Conservation (phyloP, 805 yeast species). For the Sungouiella thailandica region DNA sequence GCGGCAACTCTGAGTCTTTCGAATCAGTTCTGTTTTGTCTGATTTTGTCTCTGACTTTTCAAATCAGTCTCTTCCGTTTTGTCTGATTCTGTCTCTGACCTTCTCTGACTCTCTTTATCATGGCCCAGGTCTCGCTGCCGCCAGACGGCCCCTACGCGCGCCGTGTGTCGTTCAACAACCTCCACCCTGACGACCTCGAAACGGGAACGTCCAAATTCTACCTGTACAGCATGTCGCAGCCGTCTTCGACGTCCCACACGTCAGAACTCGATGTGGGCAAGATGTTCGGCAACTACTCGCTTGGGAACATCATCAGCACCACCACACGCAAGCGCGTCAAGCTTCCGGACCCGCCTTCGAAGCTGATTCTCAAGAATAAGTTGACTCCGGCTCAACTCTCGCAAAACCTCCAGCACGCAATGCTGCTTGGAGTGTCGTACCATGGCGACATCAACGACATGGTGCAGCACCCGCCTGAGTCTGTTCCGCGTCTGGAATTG, state of each 20-base stretch:
- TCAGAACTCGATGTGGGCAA: slow-evolving; percentile 17
- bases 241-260: slow-evolving; percentile 5
- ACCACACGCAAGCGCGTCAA: slow-evolving; percentile 13
- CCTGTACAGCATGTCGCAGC: slow-evolving; percentile 6
- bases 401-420: slow-evolving; percentile 13
- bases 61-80: too few relatives aligned
- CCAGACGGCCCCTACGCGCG: slow-evolving; percentile 17
- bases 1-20: too few relatives aligned
- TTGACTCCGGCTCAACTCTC: slow-evolving; percentile 24
- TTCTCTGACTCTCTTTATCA: too few relatives aligned
- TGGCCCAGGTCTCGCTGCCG: not conserved
- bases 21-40: too few relatives aligned
- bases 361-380: slow-evolving; percentile 37
- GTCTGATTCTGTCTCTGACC: too few relatives aligned
- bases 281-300: slow-evolving; percentile 14
- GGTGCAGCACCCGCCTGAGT: slow-evolving; percentile 10
- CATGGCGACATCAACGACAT: slow-evolving; percentile 17
- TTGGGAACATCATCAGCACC: slow-evolving; percentile 1
- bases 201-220: slow-evolving; percentile 3
- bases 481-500: slow-evolving; percentile 15
- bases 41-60: too few relatives aligned
- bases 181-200: slow-evolving; percentile 23
- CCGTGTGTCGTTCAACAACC: slow-evolving; percentile 42
- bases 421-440: slow-evolving; percentile 11
- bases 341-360: slow-evolving; percentile 30